phyloP scores from a whole-genome alignment of 495 filamentous ascomycete species.

The Lophiotrema nucula region DNA sequence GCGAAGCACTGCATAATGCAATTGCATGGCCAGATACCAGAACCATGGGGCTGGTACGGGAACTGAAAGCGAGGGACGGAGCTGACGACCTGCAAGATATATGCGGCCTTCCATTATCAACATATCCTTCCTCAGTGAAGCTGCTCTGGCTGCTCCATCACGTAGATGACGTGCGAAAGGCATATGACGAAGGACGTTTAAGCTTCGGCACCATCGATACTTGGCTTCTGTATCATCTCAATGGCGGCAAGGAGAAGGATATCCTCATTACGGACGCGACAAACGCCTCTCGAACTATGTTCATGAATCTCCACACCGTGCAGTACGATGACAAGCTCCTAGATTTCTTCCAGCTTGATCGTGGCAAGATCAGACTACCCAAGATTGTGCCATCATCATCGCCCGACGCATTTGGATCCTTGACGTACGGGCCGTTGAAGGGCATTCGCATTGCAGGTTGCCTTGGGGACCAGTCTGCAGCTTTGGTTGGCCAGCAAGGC shows the following conservation, averaged over 20 bases:
- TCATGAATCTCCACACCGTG: conserved; percentile 85
- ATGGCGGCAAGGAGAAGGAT: conserved; percentile 70
- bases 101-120: conserved; percentile 87
- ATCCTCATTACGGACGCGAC: conserved; percentile 84
- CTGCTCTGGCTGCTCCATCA: conserved; percentile 82
- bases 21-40: conserved; percentile 94
- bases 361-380: conserved; percentile 72
- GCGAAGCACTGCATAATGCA: conserved; percentile 82
- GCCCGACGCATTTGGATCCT: conserved; percentile 66
- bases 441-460: conserved; percentile 82
- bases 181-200: conserved; percentile 76
- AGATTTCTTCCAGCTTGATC: conserved; percentile 78
- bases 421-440: conserved; percentile 65
- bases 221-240: conserved; percentile 89
- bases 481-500: conserved; percentile 87
- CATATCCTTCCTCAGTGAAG: conserved; percentile 90
- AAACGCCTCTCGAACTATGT: conserved; percentile 94
- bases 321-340: conserved; percentile 82
- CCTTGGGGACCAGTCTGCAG: conserved; percentile 89
- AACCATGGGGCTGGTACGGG: conserved; percentile 75
- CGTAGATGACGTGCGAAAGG: conserved; percentile 66
- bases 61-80: conserved; percentile 64
- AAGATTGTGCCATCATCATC: conserved; percentile 86
- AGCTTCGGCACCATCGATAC: conserved; percentile 93
- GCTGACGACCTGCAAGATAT: conserved; percentile 70